A percentile compares a stretch with the other conserved stretches of the same genome.
These are phyloP conservation scores for Sarcodon aspratus DNA, from an alignment of 768 basidiomycete genomes.

Conservation along the genomic window DNA sequence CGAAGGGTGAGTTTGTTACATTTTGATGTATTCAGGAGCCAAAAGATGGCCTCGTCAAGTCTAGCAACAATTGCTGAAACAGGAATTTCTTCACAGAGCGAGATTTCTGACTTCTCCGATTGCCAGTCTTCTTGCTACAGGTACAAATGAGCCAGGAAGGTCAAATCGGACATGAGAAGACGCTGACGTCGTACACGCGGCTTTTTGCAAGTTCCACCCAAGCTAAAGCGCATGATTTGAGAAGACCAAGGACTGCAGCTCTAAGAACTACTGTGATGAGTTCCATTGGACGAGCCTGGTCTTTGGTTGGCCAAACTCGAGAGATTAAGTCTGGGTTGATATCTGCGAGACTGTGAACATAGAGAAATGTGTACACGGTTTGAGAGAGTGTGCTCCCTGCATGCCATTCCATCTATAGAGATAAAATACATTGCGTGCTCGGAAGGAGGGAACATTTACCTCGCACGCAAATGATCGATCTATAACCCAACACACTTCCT, in stretches of 20 bases:
- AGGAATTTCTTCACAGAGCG: conserved; percentile 54
- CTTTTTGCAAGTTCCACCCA: conserved; percentile 79
- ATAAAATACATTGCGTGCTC: conserved; percentile 5
- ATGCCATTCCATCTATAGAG: conserved; percentile 76
- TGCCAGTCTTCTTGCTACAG: conserved; percentile 80
- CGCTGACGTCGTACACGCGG: conserved; percentile 62
- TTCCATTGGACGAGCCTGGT: conserved; percentile 41
- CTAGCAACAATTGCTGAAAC: conserved; percentile 36
- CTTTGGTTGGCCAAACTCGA: conserved; percentile 13
- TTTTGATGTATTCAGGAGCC: conserved; percentile 33
- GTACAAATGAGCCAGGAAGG: conserved; percentile 5
- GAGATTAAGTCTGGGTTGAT: conserved; percentile 42
- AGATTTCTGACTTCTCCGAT: conserved; percentile 78
- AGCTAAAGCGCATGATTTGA: conserved; percentile 73
- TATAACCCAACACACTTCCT: conserved; percentile 84
- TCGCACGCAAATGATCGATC: conserved; percentile 72
- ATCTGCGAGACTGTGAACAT: conserved; percentile 52
- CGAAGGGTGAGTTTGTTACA: too few species aligned
- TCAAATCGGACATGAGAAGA: conserved; percentile 4
- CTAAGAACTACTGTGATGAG: conserved; percentile 62
- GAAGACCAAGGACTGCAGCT: conserved; percentile 50
- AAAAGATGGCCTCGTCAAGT: conserved; percentile 52
- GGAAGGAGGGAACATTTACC: conserved; percentile 29
- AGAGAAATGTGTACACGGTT: conserved; percentile 71
- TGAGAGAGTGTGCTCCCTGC: conserved; percentile 76